Conservation (phyloP, 352 stramenopile species). For the Globisporangium polare region DNA sequence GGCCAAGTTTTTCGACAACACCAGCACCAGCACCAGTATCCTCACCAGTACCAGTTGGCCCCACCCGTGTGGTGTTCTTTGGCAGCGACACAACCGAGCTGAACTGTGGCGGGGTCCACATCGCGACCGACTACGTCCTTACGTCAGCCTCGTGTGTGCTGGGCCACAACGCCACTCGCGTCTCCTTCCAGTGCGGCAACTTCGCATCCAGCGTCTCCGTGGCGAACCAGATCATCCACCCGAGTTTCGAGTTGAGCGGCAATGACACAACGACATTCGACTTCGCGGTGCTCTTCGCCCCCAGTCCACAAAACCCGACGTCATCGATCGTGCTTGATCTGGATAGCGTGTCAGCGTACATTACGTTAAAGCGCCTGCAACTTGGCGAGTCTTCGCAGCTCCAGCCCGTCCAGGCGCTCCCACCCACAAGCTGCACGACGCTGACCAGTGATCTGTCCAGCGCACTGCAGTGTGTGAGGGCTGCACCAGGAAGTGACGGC, state of each 20-base stretch:
- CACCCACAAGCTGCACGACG: background rate
- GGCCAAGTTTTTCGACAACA: background rate
- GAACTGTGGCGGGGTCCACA: conserved; percentile 3
- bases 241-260: background rate
- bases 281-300: conserved; percentile 2
- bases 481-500: background rate
- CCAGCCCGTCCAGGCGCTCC: background rate
- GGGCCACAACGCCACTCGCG: background rate
- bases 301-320: background rate
- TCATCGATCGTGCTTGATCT: background rate
- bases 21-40: background rate
- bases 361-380: background rate
- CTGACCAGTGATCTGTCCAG: background rate
- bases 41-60: too few relatives aligned
- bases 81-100: background rate
- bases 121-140: conserved; percentile 9
- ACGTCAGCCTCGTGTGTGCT: conserved; percentile 10
- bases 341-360: background rate
- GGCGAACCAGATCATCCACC: background rate
- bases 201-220: background rate
- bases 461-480: background rate
- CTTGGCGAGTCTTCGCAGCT: background rate
- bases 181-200: background rate
- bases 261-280: background rate
- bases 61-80: conserved; percentile 1